These are phyloP conservation scores for Corymbia calophylla DNA, from an alignment of 441 rosid species.

Conservation along the genomic window DNA sequence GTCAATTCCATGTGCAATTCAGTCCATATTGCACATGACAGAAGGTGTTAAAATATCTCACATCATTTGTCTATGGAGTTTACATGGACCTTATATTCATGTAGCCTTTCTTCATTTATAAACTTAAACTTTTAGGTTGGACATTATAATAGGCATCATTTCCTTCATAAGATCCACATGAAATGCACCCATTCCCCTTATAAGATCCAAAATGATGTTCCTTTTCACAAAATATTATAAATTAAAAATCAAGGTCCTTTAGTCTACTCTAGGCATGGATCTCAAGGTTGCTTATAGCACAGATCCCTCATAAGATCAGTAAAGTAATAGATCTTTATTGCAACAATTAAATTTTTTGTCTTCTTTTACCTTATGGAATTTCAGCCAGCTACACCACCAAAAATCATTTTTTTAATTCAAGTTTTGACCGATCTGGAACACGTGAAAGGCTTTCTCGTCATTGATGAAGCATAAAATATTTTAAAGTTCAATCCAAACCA, in stretches of 20 bases:
- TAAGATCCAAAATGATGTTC: background rate
- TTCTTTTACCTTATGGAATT: background rate
- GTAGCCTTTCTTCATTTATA: background rate
- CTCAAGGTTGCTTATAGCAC: background rate
- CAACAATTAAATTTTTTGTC: background rate
- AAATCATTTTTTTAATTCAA: background rate
- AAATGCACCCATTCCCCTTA: background rate
- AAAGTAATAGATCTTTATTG: background rate
- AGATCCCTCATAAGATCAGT: background rate
- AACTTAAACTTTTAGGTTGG: background rate
- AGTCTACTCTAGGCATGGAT: background rate
- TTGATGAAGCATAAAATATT: background rate
- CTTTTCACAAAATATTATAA: background rate
- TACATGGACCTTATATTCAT: background rate
- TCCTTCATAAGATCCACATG: background rate
- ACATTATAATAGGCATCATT: background rate
- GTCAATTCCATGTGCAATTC: background rate
- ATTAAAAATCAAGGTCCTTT: background rate
- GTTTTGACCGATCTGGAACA: background rate
- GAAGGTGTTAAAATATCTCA: background rate
- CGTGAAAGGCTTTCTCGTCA: background rate
- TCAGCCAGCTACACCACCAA: background rate
- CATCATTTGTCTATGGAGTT: background rate
- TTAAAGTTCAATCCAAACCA: background rate
- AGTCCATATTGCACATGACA: background rate